These are phyloP conservation scores for Collybia sp. DNA, from an alignment of 768 basidiomycete genomes.

Conservation along the genomic window DNA sequence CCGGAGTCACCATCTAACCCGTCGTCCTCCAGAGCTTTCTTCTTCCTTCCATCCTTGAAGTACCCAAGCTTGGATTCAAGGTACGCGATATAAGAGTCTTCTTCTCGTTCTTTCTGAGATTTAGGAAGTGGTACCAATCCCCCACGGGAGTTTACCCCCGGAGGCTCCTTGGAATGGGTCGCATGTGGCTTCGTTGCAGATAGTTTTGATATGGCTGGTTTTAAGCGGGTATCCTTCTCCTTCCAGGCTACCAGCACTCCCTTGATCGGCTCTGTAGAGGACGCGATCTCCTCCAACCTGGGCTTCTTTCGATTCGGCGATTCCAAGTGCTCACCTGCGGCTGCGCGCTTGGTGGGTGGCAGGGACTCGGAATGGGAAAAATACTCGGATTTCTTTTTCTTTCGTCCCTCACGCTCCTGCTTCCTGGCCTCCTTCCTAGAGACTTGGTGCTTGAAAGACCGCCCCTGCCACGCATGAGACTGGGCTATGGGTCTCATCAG, in stretches of 20 bases:
- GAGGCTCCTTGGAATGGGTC: slow-evolving; percentile 11
- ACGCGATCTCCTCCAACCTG: slow-evolving; percentile 14
- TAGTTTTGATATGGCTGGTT: background rate
- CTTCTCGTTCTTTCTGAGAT: slow-evolving; percentile 49
- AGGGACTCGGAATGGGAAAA: slow-evolving; percentile 31
- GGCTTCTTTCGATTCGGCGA: slow-evolving; percentile 48
- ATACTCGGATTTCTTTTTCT: slow-evolving; percentile 58
- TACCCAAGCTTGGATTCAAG: slow-evolving; percentile 76
- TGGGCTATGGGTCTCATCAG: slow-evolving; percentile 13
- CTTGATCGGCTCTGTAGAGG: background rate
- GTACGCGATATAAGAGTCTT: slow-evolving; percentile 83
- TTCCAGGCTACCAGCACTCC: background rate
- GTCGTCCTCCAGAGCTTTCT: slow-evolving; percentile 56
- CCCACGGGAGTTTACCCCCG: slow-evolving; percentile 28
- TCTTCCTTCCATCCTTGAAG: slow-evolving; percentile 36
- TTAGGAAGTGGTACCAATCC: slow-evolving; percentile 15
- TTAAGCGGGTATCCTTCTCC: background rate
- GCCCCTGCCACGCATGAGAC: slow-evolving; percentile 11
- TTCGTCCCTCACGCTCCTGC: slow-evolving; percentile 51
- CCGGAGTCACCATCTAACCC: slow-evolving; percentile 71
- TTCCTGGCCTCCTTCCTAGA: slow-evolving; percentile 65
- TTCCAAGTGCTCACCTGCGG: slow-evolving; percentile 40
- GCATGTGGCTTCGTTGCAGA: slow-evolving; percentile 1
- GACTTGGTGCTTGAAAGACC: slow-evolving; percentile 11
- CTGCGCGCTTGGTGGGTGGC: slow-evolving; percentile 26